Percentiles rank a stretch among this genome's conserved stretches.
Conservation (phyloP, 768 basidiomycete species). For the Exsudoporus frostii region DNA sequence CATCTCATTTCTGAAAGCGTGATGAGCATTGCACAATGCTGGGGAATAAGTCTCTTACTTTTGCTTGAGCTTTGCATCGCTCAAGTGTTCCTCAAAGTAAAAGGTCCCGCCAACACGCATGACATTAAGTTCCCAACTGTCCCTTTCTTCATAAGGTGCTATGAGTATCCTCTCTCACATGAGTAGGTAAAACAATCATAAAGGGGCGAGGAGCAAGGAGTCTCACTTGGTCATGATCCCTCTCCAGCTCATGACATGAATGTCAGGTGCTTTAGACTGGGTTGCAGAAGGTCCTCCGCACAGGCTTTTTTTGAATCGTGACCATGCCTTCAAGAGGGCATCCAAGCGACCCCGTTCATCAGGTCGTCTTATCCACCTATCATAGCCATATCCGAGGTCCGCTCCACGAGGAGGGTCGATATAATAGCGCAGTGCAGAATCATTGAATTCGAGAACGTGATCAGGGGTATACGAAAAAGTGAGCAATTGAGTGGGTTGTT, state of each 20-base stretch:
- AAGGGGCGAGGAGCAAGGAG: neutral
- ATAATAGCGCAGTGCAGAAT: conserved; percentile 71
- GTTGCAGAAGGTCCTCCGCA: conserved; percentile 30
- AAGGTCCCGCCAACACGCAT: conserved; percentile 71
- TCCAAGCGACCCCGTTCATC: conserved; percentile 71
- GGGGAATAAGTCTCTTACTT: conserved; percentile 47
- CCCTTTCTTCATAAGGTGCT: conserved; percentile 78
- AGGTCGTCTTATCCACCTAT: conserved; percentile 63
- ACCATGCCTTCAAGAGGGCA: conserved; percentile 57
- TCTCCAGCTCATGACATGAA: conserved; percentile 69
- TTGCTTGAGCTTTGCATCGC: conserved; percentile 53
- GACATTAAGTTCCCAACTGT: conserved; percentile 78
- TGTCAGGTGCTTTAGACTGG: conserved; percentile 33
- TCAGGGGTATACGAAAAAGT: conserved; percentile 69
- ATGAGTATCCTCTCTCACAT: conserved; percentile 66
- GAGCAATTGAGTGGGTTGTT: conserved; percentile 64
- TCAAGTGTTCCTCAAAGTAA: conserved; percentile 71
- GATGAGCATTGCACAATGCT: neutral
- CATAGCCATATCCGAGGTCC: conserved; percentile 67
- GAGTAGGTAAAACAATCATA: conserved; percentile 12
- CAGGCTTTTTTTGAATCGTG: conserved; percentile 38
- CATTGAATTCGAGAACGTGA: conserved; percentile 57
- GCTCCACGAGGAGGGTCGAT: conserved; percentile 63
- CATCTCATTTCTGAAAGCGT: conserved; percentile 54
- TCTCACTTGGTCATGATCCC: conserved; percentile 82